Evolutionary conservation across 495 filamentous ascomycete species (phyloP).

Genomic region (Parmelia sp.): DNA sequence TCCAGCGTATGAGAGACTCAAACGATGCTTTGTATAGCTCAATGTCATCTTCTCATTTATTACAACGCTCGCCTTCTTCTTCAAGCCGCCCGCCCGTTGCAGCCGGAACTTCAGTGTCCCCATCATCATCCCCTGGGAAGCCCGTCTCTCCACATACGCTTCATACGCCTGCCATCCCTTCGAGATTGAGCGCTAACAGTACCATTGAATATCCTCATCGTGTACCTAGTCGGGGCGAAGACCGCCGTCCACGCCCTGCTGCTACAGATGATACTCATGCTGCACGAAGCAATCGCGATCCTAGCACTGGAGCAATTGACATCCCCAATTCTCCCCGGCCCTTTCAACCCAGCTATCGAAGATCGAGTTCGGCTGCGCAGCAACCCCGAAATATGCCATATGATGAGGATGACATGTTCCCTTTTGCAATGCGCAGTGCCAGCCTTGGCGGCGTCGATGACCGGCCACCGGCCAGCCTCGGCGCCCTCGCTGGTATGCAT

Average conservation of each 20-base stretch:
- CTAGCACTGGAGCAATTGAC: conserved; percentile 63
- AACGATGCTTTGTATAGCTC: conserved; percentile 81
- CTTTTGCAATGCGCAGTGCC: conserved; percentile 65
- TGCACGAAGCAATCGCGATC: conserved; percentile 29
- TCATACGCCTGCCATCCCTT: conserved; percentile 88
- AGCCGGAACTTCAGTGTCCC: conserved; percentile 71
- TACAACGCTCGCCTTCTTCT: conserved; percentile 75
- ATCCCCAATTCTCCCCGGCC: conserved; percentile 72
- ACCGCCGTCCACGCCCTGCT: conserved; percentile 19
- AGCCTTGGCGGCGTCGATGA: conserved; percentile 72
- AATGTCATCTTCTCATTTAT: conserved; percentile 73
- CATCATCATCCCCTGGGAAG: conserved; percentile 83
- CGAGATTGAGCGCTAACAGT: conserved; percentile 81
- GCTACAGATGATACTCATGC: conserved; percentile 2
- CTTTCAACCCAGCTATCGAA: conserved; percentile 54
- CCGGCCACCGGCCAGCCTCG: conserved; percentile 51
- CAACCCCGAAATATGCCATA: conserved; percentile 46
- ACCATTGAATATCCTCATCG: conserved; percentile 63
- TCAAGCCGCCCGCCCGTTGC: conserved; percentile 85
- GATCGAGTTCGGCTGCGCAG: conserved; percentile 75
- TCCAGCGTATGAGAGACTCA: conserved; percentile 77
- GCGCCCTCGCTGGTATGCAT: conserved; percentile 46
- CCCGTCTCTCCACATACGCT: conserved; percentile 90
- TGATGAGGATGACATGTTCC: conserved; percentile 56
- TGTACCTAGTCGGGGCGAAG: conserved; percentile 24